Evolutionary conservation across 768 basidiomycete genomes (phyloP), one percentile per base, ranked within the genome.

Genomic region (Saitozyma podzolica): DNA sequence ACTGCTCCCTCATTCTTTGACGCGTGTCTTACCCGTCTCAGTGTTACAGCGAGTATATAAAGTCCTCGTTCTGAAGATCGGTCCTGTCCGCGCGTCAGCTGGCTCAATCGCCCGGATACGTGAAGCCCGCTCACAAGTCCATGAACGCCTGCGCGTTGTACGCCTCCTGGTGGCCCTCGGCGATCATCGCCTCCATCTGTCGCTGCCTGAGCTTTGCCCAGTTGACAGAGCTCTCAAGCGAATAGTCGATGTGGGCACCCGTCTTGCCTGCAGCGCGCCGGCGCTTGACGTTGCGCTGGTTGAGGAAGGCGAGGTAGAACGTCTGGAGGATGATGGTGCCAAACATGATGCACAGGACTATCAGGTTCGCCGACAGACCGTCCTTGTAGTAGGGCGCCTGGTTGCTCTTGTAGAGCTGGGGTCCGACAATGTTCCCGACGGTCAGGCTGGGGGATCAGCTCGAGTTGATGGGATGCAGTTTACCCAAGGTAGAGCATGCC

Each of bases 401-500:
- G 6, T 6, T 43, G 5, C 54, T 9, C 7, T 7, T 7, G 50
- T 52, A 59, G 8, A 59, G 49, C 41, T 59, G 53, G 19, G 53
- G 53, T 53, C n/a, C n/a, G n/a, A n/a, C n/a, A n/a, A n/a, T n/a
- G n/a, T n/a, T n/a, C n/a, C n/a, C n/a, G n/a, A n/a, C 49, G n/a
- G n/a, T n/a, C n/a, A n/a, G n/a, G n/a, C n/a, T n/a, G n/a, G n/a
- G n/a, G n/a, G n/a, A n/a, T n/a, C n/a, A n/a, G n/a, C n/a, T n/a
- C n/a, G n/a, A n/a, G n/a, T n/a, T n/a, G n/a, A n/a, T n/a, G n/a
- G n/a, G n/a, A n/a, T n/a, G n/a, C n/a, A n/a, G n/a, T n/a, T n/a
- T n/a, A n/a, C n/a, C n/a, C 66, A 17, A 64, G 40, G 40, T 48
- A 64, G 7, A 68, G 42, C 63, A 68, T 68, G 17, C 57, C 66